phyloP scores from a whole-genome alignment of 2,329 filamentous ascomycete species.

The Calonectria pseudoreteaudii region DNA sequence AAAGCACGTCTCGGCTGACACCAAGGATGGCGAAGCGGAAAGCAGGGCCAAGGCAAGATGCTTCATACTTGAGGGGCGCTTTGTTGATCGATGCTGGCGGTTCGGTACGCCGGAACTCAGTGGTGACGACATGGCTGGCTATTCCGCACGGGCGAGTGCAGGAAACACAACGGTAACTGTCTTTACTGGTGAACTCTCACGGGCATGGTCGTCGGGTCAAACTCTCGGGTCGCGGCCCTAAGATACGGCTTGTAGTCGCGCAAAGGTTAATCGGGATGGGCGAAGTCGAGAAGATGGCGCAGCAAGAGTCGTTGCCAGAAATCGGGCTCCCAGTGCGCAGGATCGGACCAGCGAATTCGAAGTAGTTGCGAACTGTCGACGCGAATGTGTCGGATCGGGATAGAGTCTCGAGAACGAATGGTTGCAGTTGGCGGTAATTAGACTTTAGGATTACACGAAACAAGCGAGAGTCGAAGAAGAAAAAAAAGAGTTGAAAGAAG shows the following conservation, averaged over 20 bases:
- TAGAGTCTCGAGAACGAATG: constrained; percentile 35
- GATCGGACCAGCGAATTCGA: constrained; percentile 34
- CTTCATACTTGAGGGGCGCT: constrained; percentile 34
- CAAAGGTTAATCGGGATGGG: background rate
- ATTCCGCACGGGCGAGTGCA: constrained; percentile 6
- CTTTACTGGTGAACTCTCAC: constrained; percentile 28
- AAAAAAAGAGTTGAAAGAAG: constrained; percentile 31
- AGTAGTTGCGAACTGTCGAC: constrained; percentile 27
- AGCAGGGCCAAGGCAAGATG: constrained; percentile 42
- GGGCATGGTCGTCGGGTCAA: constrained; percentile 37
- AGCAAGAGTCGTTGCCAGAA: constrained; percentile 49
- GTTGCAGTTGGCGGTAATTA: constrained; percentile 42
- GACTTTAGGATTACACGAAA: constrained; percentile 40
- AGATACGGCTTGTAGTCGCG: constrained; percentile 24
- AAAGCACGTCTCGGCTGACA: constrained; percentile 65
- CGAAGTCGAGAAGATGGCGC: constrained; percentile 38
- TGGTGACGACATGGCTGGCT: constrained; percentile 13
- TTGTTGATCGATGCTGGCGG: constrained; percentile 29
- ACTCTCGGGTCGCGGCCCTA: constrained; percentile 22
- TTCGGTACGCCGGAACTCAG: constrained; percentile 25
- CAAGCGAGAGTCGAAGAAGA: constrained; percentile 36
- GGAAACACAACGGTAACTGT: constrained; percentile 21
- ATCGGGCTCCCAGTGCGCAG: constrained; percentile 36
- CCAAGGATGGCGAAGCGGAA: constrained; percentile 42
- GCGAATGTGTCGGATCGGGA: constrained; percentile 29